phyloP scores from a whole-genome alignment of 805 yeast genomes.

The Peterozyma xylosa region DNA sequence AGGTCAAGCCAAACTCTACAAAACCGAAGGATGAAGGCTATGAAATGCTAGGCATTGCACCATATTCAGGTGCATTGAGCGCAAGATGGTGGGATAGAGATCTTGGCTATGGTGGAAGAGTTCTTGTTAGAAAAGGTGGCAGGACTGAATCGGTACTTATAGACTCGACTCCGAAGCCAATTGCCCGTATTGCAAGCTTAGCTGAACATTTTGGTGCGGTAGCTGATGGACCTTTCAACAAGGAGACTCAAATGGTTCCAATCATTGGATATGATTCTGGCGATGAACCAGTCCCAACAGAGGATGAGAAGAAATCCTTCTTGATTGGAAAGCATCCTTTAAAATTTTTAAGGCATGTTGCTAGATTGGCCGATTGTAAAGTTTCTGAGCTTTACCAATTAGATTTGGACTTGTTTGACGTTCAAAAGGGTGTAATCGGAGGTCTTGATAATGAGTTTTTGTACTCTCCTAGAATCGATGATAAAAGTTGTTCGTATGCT shows the following conservation, averaged over 20 bases:
- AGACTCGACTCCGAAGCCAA: constrained; percentile 56
- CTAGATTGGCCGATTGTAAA: constrained; percentile 47
- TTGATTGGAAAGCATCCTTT: constrained; percentile 62
- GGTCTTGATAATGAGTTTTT: constrained; percentile 73
- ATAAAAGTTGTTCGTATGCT: constrained; percentile 72
- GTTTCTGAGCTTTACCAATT: constrained; percentile 58
- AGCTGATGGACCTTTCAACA: constrained; percentile 63
- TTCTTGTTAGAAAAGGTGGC: constrained; percentile 39
- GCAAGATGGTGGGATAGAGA: constrained; percentile 80
- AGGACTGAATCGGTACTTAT: constrained; percentile 36
- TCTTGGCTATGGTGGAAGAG: constrained; percentile 75
- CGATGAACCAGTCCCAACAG: constrained; percentile 39
- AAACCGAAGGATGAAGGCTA: constrained; percentile 62
- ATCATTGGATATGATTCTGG: constrained; percentile 51
- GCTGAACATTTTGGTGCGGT: constrained; percentile 83
- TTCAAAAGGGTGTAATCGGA: constrained; percentile 71
- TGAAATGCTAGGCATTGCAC: constrained; percentile 75
- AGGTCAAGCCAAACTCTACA: constrained; percentile 64
- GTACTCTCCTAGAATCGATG: constrained; percentile 79
- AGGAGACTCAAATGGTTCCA: constrained; percentile 74
- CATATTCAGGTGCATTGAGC: constrained; percentile 67
- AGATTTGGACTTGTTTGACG: constrained; percentile 76
- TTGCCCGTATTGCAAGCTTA: constrained; percentile 75
- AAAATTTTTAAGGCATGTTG: constrained; percentile 58
- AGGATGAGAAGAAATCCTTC: constrained; percentile 56